These are phyloP conservation scores for Davidsoniella australis DNA, from an alignment of 2,329 filamentous ascomycete genomes.

Conservation along the genomic window DNA sequence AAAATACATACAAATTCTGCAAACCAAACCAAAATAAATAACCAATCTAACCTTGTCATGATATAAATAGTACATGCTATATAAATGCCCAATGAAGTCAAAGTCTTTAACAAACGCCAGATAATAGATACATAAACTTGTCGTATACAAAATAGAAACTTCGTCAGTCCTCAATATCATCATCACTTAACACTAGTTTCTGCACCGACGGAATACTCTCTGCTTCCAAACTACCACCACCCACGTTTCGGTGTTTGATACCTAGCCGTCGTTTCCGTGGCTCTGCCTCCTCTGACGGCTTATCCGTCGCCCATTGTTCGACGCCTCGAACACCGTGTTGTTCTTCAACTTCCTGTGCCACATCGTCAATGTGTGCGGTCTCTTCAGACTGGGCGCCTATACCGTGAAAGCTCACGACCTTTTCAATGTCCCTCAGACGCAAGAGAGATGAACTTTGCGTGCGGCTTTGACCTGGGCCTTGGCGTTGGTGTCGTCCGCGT, in stretches of 20 bases:
- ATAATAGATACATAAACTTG: neutral
- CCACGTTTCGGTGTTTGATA: slow-evolving; percentile 19
- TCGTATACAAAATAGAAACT: neutral
- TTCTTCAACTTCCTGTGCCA: slow-evolving; percentile 27
- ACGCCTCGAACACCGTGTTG: slow-evolving; percentile 20
- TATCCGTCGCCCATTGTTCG: slow-evolving; percentile 40
- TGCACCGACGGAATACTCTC: slow-evolving; percentile 31
- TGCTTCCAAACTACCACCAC: slow-evolving; percentile 19
- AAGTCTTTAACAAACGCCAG: neutral
- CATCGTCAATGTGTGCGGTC: slow-evolving; percentile 21
- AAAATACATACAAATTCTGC: neutral
- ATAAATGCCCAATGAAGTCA: neutral
- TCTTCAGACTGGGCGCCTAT: slow-evolving; percentile 23
- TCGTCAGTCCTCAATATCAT: slow-evolving; percentile 61
- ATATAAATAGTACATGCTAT: too few species aligned
- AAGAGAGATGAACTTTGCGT: slow-evolving; percentile 13
- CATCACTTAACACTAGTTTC: slow-evolving; percentile 59
- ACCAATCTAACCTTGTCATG: too few species aligned
- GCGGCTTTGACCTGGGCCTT: slow-evolving; percentile 10
- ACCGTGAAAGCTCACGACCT: slow-evolving; percentile 49
- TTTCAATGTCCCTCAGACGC: slow-evolving; percentile 43
- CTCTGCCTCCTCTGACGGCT: slow-evolving; percentile 35
- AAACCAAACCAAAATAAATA: too few species aligned
- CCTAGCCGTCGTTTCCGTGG: slow-evolving; percentile 30
- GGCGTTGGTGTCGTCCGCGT: slow-evolving; percentile 17